These are phyloP conservation scores for Fusarium haematococcum DNA, from an alignment of 2,329 filamentous ascomycete species.

Conservation along the genomic window DNA sequence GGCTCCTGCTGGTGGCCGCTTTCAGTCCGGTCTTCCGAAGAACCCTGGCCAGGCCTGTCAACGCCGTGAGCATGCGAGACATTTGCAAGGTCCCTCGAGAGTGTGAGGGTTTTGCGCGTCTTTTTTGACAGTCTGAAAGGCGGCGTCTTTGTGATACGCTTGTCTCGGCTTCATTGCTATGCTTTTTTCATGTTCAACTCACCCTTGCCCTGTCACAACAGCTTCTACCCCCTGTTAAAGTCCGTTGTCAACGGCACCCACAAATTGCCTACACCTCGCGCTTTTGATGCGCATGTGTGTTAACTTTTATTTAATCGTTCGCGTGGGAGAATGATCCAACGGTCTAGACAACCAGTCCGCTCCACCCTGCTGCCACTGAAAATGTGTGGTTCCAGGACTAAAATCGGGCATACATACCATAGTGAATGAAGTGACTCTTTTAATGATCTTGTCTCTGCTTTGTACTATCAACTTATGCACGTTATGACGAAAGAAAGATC, in stretches of 20 bases:
- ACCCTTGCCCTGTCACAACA: background rate
- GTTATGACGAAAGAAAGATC: slow-evolving; percentile 10
- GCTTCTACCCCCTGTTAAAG: slow-evolving; percentile 19
- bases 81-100: background rate
- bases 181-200: background rate
- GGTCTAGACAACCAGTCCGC: slow-evolving; percentile 76
- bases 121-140: slow-evolving; percentile 15
- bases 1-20: slow-evolving; percentile 7
- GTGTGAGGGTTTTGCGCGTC: background rate
- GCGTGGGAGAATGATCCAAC: slow-evolving; percentile 71
- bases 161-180: slow-evolving; percentile 29
- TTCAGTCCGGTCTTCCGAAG: background rate
- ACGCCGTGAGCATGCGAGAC: slow-evolving; percentile 21
- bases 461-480: slow-evolving; percentile 2
- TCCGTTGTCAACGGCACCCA: slow-evolving; percentile 54
- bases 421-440: slow-evolving; percentile 6
- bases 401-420: slow-evolving; percentile 64
- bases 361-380: slow-evolving; percentile 73
- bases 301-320: slow-evolving; percentile 67
- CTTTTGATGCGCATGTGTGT: slow-evolving; percentile 69
- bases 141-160: slow-evolving; percentile 9
- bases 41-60: background rate
- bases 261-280: slow-evolving; percentile 72
- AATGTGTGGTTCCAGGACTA: slow-evolving; percentile 72
- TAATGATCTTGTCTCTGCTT: background rate